Conservation (phyloP, 768 basidiomycete species). For the Pleurotus tuber-regium region DNA sequence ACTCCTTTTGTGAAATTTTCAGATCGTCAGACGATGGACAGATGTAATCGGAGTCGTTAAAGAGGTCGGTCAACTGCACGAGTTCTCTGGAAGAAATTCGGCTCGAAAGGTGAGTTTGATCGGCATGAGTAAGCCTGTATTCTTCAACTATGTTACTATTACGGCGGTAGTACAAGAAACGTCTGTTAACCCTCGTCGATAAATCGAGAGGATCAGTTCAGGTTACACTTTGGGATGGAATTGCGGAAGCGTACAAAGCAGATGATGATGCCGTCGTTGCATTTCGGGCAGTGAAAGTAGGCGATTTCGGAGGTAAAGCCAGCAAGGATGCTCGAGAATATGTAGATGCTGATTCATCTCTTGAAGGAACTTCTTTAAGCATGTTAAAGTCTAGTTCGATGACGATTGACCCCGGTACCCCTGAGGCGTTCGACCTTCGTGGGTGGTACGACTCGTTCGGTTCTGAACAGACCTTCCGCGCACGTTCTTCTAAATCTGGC, state of each 20-base stretch:
- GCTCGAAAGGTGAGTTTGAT: not conserved
- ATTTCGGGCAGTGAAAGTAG: not conserved
- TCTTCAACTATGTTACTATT: too few relatives aligned
- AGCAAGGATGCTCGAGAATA: too few relatives aligned
- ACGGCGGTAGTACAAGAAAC: not conserved
- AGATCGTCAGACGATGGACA: not conserved
- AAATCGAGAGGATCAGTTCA: not conserved
- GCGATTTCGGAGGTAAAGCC: not conserved
- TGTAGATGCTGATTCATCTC: too few relatives aligned
- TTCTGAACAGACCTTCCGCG: not conserved
- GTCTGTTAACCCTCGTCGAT: not conserved
- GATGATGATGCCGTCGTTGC: not conserved
- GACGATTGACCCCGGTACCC: not conserved
- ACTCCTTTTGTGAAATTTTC: too few relatives aligned
- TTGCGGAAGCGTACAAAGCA: not conserved
- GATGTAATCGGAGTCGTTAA: not conserved
- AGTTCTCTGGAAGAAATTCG: not conserved
- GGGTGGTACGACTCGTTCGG: conserved; percentile 1
- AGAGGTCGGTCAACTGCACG: not conserved
- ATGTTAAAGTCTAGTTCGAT: not conserved
- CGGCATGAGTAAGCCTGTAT: too few relatives aligned
- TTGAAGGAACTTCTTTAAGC: too few relatives aligned
- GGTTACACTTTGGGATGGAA: not conserved
- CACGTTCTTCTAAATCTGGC: not conserved
- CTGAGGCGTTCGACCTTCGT: not conserved